Percentiles rank a stretch among this genome's conserved stretches.
Evolutionary conservation across 441 rosid genomes (phyloP).

Genomic region (Arabidopsis lyrata): DNA sequence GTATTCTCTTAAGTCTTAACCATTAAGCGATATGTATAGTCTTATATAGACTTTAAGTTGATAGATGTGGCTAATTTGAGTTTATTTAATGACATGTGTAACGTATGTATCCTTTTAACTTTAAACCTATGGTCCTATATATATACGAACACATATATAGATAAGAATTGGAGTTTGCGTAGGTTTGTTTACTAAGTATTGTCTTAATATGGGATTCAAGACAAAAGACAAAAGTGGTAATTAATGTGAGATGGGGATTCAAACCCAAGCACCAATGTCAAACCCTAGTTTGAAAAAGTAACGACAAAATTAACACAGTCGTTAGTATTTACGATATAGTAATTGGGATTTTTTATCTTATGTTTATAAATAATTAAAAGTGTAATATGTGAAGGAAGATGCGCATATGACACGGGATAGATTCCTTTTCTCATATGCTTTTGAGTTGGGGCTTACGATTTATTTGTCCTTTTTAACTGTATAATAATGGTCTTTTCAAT

Average conservation of each 20-base stretch:
- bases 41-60: constrained; percentile 13
- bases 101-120: constrained; percentile 16
- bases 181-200: constrained; percentile 17
- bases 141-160: constrained; percentile 20
- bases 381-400: constrained; percentile 26
- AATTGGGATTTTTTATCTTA: background rate
- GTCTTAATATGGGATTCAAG: constrained; percentile 31
- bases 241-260: constrained; percentile 37
- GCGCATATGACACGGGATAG: constrained; percentile 33
- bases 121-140: constrained; percentile 20
- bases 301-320: constrained; percentile 20
- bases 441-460: constrained; percentile 42
- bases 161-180: constrained; percentile 35
- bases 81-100: constrained; percentile 33
- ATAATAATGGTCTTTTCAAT: constrained; percentile 25
- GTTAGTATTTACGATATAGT: constrained; percentile 12
- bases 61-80: constrained; percentile 1
- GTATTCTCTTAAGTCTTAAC: constrained; percentile 17
- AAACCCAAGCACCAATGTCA: constrained; percentile 37
- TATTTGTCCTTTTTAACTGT: constrained; percentile 15
- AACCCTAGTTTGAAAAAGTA: constrained; percentile 38
- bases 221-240: constrained; percentile 18
- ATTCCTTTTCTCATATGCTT: constrained; percentile 46
- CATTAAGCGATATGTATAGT: constrained; percentile 21
- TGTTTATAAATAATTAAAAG: background rate